A percentile compares a stretch with the other conserved stretches of the same genome.
These are phyloP conservation scores for Sporisorium reilianum DNA, from an alignment of 1,284 basidiomycete genomes.

Conservation along the genomic window DNA sequence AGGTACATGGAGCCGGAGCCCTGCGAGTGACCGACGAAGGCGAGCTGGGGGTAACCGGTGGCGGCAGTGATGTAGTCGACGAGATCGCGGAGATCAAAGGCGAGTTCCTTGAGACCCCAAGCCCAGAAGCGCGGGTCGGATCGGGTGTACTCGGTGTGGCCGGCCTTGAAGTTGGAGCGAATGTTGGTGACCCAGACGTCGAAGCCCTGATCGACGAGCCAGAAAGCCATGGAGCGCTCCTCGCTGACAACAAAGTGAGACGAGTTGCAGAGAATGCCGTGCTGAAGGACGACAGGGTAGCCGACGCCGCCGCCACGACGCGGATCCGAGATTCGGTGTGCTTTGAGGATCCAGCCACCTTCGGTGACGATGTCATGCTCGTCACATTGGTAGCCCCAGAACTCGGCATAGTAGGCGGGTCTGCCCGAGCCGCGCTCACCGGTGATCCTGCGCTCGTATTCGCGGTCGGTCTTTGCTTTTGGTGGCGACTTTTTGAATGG, in stretches of 20 bases:
- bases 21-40: slow-evolving; percentile 68
- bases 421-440: slow-evolving; percentile 65
- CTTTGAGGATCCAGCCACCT: slow-evolving; percentile 68
- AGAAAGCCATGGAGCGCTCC: slow-evolving; percentile 68
- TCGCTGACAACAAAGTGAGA: slow-evolving; percentile 66
- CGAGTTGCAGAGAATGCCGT: slow-evolving; percentile 68
- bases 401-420: slow-evolving; percentile 67
- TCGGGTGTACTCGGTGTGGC: slow-evolving; percentile 63
- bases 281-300: slow-evolving; percentile 68
- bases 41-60: slow-evolving; percentile 60
- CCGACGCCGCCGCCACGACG: slow-evolving; percentile 61
- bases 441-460: slow-evolving; percentile 68
- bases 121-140: slow-evolving; percentile 69
- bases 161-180: slow-evolving; percentile 65
- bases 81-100: slow-evolving; percentile 64
- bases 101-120: slow-evolving; percentile 67
- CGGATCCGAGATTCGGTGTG: slow-evolving; percentile 67
- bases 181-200: slow-evolving; percentile 69
- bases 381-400: slow-evolving; percentile 70
- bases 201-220: slow-evolving; percentile 68
- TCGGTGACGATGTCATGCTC: slow-evolving; percentile 67
- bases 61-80: slow-evolving; percentile 65
- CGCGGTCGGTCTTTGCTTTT: slow-evolving; percentile 60
- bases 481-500: slow-evolving; percentile 62
- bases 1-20: slow-evolving; percentile 68